Conservation (phyloP, 805 yeast species). For the Candida oleophila region DNA sequence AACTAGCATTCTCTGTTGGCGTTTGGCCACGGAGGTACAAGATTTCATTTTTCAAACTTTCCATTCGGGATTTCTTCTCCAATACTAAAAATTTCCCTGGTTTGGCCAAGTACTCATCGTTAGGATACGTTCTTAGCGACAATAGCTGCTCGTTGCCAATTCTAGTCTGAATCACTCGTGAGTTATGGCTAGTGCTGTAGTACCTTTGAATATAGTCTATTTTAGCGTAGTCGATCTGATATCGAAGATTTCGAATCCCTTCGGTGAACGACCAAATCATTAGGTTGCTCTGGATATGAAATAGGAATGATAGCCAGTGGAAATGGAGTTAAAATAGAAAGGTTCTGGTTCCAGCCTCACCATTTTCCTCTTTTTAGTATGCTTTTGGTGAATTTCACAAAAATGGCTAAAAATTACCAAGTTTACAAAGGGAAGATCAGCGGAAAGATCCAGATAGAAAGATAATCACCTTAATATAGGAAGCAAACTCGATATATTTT, state of each 20-base stretch:
- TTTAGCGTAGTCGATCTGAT: constrained; percentile 29
- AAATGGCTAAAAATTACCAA: too few species aligned
- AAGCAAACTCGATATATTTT: too few species aligned
- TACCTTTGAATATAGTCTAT: constrained; percentile 36
- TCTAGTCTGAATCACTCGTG: constrained; percentile 36
- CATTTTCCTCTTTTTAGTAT: background rate
- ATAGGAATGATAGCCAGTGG: too few species aligned
- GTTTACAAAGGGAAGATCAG: too few species aligned
- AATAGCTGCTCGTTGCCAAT: constrained; percentile 31
- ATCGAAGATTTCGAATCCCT: constrained; percentile 25
- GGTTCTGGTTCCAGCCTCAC: too few species aligned
- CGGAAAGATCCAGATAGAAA: too few species aligned
- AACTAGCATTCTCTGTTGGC: too few species aligned
- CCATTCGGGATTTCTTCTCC: constrained; percentile 6
- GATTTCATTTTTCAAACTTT: background rate
- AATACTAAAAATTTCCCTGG: constrained; percentile 33
- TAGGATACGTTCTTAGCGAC: constrained; percentile 38
- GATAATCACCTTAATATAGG: too few species aligned
- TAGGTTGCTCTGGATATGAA: too few species aligned
- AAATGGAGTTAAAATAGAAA: too few species aligned
- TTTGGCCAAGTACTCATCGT: constrained; percentile 27
- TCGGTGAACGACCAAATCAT: constrained; percentile 7
- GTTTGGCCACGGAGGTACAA: background rate
- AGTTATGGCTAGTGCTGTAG: constrained; percentile 37
- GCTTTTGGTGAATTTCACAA: background rate